Base-by-base conservation (phyloP, 1,284 basidiomycete genomes). In the Puccinia novopanici region DNA sequence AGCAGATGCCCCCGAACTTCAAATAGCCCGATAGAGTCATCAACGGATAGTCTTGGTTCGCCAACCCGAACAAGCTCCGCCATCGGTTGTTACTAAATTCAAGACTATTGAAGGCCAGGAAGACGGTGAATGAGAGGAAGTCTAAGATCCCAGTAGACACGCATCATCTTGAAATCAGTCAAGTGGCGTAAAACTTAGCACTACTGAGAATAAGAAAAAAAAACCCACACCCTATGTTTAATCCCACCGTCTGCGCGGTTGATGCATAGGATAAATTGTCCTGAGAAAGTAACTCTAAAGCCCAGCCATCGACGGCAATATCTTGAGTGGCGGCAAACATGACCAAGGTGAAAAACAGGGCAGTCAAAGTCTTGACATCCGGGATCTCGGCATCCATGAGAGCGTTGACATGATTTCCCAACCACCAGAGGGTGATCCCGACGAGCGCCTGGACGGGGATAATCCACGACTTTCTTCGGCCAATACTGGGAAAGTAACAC, bases 241-340 rank as follows among this genome's bases (percentile, higher is more conserved):
- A 89, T 24, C 97, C 97, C 80, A 99, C 93, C 0, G 97, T 99
- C 86, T 99, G 97, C 72, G 96, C 98, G 4, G 96, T 99, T 37
- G 94, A 96, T 8, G 97, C 97, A 85, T 97, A 99, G 27, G 94
- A 94, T 57, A 99, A 87, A 85, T 95, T 97, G 82, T 96, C 95
- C 82, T 94, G 91, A 0, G 96, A 98, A 76, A 99, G 90, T 63
- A 99, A 90, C 2, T 95, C 98, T 76, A 99, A 89, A 10, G 97
- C 97, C 97, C 97, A 99, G 92, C 93, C 96, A 84, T 99, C 96
- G 24, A 99, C 96, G 68, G 96, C 96, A 82, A 98, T 98, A 86
- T 99, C 94, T 90, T 99, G 97, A 0, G 97, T 99, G 8, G 97
- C 97, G 22, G 97, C 96, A 83, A 99, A 92, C 82, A 95, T 90